Base-by-base conservation (phyloP, 1,139 yeast genomes). In the Candida glucosophila region DNA sequence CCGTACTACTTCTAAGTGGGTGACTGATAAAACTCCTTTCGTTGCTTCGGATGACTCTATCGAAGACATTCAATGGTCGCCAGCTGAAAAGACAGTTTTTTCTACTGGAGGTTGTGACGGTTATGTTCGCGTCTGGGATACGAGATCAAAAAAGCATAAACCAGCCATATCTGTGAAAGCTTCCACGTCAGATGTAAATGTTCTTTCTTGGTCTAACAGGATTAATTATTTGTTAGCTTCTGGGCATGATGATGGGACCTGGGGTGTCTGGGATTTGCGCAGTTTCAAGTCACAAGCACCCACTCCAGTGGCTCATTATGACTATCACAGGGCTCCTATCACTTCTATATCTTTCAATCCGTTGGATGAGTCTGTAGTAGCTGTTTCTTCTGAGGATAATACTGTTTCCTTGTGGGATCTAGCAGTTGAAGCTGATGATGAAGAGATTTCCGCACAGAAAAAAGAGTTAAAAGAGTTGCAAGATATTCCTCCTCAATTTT, bases 241-340 rank as follows among this genome's bases (percentile, higher is more conserved):
- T 26, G 99, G 99, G 38, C 95, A 90, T 47, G 99, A 90, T 52
- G 95, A 86, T 51, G 99, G 99, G 34, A 60, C 77, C 17, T 90
- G 97, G 95, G 86, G 94, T 28, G 92, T 90, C 22, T 90, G 99
- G 98, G 99, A 90, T 60, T 67, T 90, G 55, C 78, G 98, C 50
- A 80, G 73, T 41, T 86, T 92, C 58, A 71, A 73, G 37, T 57
- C 63, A 24, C 55, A 70, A 14, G 47, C 56, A 15, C 82, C 86
- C 7, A 58, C 74, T 11, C 92, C 93, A 10, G 96, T 88, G 17
- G 97, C 95, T 6, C 79, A 80, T 41, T 90, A 90, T 48, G 85
- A 81, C 43, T 92, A 90, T 82, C 98, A 92, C 59, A 82, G 83
- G 52, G 73, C 92, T 25, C 81, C 98, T 15, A 71, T 90, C 43